Percentiles rank a stretch among this genome's conserved stretches.
phyloP scores from a whole-genome alignment of 495 filamentous ascomycete genomes.

The Lasiosphaeria hispida region DNA sequence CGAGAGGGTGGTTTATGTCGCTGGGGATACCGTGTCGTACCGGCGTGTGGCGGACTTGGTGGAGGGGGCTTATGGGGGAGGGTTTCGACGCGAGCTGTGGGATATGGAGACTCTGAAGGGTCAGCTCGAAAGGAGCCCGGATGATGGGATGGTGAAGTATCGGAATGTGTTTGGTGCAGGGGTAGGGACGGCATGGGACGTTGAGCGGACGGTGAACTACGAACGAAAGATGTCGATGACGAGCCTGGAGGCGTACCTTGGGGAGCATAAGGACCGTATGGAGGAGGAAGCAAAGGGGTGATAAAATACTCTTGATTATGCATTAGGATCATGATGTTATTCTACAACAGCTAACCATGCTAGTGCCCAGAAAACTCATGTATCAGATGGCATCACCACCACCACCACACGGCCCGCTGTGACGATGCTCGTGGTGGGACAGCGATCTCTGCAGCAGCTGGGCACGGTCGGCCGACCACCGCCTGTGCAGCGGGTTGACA shows the following conservation, averaged over 20 bases:
- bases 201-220: conserved; percentile 47
- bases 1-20: conserved; percentile 48
- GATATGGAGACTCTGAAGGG: conserved; percentile 36
- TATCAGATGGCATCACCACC: background rate
- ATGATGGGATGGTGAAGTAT: conserved; percentile 56
- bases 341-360: too few species aligned
- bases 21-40: conserved; percentile 60
- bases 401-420: conserved; percentile 12
- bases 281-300: too few species aligned
- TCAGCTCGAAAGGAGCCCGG: conserved; percentile 45
- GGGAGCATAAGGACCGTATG: background rate
- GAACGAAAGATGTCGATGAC: conserved; percentile 40
- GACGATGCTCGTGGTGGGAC: background rate
- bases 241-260: conserved; percentile 43
- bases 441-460: background rate
- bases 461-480: background rate
- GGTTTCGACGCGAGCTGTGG: conserved; percentile 47
- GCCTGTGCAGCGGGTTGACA: conserved; percentile 1
- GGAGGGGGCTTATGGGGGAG: conserved; percentile 37
- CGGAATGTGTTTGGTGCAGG: conserved; percentile 58
- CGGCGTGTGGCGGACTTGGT: conserved; percentile 49
- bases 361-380: too few species aligned
- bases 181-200: conserved; percentile 57
- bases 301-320: too few species aligned
- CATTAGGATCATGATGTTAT: too few species aligned